Conservation (phyloP, 495 filamentous ascomycete genomes). For the Neurospora sublineolata region DNA sequence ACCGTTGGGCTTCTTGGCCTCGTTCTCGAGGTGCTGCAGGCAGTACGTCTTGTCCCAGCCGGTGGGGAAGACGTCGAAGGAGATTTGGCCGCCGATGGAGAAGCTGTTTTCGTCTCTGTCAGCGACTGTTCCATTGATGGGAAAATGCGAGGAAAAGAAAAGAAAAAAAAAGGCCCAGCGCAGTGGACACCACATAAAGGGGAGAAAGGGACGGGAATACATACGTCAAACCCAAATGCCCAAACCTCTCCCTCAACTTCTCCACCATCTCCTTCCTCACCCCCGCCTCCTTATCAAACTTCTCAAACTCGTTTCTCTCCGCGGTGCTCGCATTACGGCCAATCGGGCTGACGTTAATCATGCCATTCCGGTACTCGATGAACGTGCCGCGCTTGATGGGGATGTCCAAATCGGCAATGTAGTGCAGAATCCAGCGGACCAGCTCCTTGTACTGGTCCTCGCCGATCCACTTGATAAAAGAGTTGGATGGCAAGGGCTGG, state of each 20-base stretch:
- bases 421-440: slow-evolving; percentile 74
- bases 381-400: slow-evolving; percentile 93
- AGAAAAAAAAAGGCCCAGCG: neutral
- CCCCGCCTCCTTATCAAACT: slow-evolving; percentile 64
- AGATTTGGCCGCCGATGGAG: slow-evolving; percentile 93
- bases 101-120: slow-evolving; percentile 40
- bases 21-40: slow-evolving; percentile 71
- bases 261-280: slow-evolving; percentile 62
- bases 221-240: slow-evolving; percentile 73
- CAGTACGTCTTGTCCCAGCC: slow-evolving; percentile 99
- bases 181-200: neutral
- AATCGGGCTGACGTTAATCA: slow-evolving; percentile 89
- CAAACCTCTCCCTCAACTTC: slow-evolving; percentile 67
- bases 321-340: slow-evolving; percentile 77
- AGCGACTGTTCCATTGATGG: neutral
- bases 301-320: slow-evolving; percentile 70
- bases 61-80: slow-evolving; percentile 92
- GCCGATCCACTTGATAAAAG: slow-evolving; percentile 87
- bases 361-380: slow-evolving; percentile 91
- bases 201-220: slow-evolving; percentile 20
- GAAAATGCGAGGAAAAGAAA: neutral
- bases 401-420: slow-evolving; percentile 77
- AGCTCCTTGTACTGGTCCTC: slow-evolving; percentile 86
- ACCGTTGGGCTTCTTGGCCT: slow-evolving; percentile 56
- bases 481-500: slow-evolving; percentile 53